A percentile compares a stretch with the other conserved stretches of the same genome.
Evolutionary conservation across 305 asterid species (phyloP).

Genomic region (Solanum chacoense): DNA sequence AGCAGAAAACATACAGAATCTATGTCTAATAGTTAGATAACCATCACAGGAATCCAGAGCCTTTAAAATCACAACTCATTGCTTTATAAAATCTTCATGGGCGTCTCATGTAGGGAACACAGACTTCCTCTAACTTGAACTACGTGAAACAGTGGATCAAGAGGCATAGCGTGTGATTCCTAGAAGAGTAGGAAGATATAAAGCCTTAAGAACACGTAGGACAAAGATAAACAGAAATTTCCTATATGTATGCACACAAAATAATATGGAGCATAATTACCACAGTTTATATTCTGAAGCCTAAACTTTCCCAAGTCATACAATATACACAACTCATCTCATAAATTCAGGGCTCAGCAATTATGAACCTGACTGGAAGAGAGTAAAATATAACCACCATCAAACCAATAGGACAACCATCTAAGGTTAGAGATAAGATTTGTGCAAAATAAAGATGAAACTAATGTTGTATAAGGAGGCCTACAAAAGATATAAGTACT

Average conservation of each 20-base stretch:
- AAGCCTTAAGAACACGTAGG: slow-evolving; percentile 27
- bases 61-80: slow-evolving; percentile 39
- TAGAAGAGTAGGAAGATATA: slow-evolving; percentile 43
- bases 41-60: slow-evolving; percentile 19
- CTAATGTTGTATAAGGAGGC: neutral
- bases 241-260: neutral
- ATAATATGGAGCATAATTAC: neutral
- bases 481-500: neutral
- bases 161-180: slow-evolving; percentile 64
- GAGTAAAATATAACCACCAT: neutral
- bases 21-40: slow-evolving; percentile 26
- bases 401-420: neutral
- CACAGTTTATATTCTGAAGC: neutral
- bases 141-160: slow-evolving; percentile 51
- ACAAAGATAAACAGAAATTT: neutral
- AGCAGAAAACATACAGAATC: slow-evolving; percentile 25
- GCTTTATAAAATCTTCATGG: slow-evolving; percentile 28
- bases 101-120: slow-evolving; percentile 53
- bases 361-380: neutral
- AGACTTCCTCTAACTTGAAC: slow-evolving; percentile 46
- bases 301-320: neutral
- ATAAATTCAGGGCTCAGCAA: neutral
- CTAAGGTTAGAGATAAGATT: neutral
- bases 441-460: neutral
- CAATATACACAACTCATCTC: neutral